These are phyloP conservation scores for Pugionium dolabratum DNA, from an alignment of 345 rosid genomes.

Conservation along the genomic window DNA sequence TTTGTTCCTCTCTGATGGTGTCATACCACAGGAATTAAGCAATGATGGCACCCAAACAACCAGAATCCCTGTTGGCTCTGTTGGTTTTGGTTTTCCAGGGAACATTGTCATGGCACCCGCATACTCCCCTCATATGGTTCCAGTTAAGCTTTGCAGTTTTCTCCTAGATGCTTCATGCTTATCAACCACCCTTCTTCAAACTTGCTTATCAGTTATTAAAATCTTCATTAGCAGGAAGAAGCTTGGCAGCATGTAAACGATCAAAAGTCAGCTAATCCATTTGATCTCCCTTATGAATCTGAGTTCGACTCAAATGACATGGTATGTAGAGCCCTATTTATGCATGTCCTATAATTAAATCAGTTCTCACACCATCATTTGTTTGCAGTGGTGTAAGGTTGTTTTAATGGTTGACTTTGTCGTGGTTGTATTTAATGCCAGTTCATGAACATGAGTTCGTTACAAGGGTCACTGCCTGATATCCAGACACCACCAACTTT, in stretches of 20 bases:
- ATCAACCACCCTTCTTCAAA: conserved; percentile 11
- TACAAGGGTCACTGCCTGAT: conserved; percentile 72
- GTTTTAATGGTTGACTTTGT: conserved; percentile 18
- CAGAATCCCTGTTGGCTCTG: conserved; percentile 36
- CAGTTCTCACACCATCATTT: conserved; percentile 17
- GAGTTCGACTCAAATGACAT: conserved; percentile 55
- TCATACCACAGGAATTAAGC: conserved; percentile 44
- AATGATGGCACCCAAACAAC: conserved; percentile 42
- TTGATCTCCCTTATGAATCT: conserved; percentile 83
- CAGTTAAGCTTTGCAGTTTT: conserved; percentile 47
- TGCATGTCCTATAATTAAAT: not conserved
- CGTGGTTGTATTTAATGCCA: conserved; percentile 42
- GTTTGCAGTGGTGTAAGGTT: conserved; percentile 3
- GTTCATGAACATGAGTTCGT: conserved; percentile 81
- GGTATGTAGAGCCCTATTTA: conserved; percentile 52
- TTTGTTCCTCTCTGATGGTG: conserved; percentile 29
- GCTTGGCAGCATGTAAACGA: conserved; percentile 41
- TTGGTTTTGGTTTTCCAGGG: conserved; percentile 38
- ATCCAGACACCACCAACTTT: conserved; percentile 51
- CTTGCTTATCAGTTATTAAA: conserved; percentile 7
- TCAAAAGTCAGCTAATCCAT: conserved; percentile 78
- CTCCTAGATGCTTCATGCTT: conserved; percentile 21
- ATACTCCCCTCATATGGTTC: conserved; percentile 43
- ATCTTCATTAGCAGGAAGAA: conserved; percentile 50
- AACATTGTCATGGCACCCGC: conserved; percentile 41